Evolutionary conservation across 2,329 filamentous ascomycete genomes (phyloP), one percentile per base, ranked within the genome.

Genomic region (Apiospora kogelbergensis): DNA sequence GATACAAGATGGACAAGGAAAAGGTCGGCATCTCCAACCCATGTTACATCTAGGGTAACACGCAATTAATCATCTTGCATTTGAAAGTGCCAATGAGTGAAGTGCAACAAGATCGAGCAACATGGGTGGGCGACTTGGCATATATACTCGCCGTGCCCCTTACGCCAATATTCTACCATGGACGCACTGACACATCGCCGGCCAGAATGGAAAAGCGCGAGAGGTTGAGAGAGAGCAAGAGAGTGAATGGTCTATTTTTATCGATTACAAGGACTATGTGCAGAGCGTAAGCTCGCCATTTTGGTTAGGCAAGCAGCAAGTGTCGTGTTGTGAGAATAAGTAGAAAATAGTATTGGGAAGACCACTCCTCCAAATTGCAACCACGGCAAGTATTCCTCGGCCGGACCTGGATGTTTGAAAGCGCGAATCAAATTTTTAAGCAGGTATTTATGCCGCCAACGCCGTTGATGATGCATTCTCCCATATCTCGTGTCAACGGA

Each of bases 391-490:
- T 60, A 37, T 60, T 37, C 30, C 53, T 60, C 33, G 30, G 20
- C 30, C 53, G 30, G 53, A 60, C 53, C 24, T 30, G 7, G 42
- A 45, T 20, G 17, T 45, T 33, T 30, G 20, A 53, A 24, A 53
- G 9, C 30, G 26, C 24, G 17, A 26, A 24, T 24, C 10, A 26
- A 30, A 30, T 15, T 42, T 42, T 5, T 42, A 26, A 30, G 13
- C 46, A 20, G 15, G 42, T n/a, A 45, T n/a, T 33, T 1, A 33
- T 60, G 15, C 53, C 53, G 30, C 53, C 17, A 60, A 60, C 53
- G 53, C 53, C 53, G 30, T 60, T 30, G 30, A 60, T 60, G 53
- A 60, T 60, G 53, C 53, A 60, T 20, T 60, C 30, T 60, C 53
- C 20, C 53, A 30, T 10, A 1, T 53, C 53, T 53, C 46, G 37